A percentile compares a stretch with the other conserved stretches of the same genome.
phyloP scores from a whole-genome alignment of 202 grass and related monocot genomes.

The Schoenoplectus tabernaemontani region DNA sequence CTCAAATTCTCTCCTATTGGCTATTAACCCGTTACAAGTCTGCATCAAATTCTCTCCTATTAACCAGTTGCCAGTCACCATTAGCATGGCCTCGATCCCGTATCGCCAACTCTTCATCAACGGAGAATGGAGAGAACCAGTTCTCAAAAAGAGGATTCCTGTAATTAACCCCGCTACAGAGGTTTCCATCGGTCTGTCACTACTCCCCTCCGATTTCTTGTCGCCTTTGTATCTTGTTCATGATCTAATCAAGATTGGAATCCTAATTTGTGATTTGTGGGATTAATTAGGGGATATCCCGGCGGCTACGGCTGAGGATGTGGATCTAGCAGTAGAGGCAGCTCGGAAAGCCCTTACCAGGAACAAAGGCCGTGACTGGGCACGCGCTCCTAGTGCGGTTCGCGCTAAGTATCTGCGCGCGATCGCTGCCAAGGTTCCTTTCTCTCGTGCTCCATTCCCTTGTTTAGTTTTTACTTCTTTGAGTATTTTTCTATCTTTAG shows the following conservation, averaged over 20 bases:
- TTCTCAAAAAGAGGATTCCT: slow-evolving; percentile 64
- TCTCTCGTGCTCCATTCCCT: background rate
- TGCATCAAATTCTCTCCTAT: background rate
- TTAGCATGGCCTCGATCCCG: slow-evolving; percentile 46
- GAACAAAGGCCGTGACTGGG: slow-evolving; percentile 70
- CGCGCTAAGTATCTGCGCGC: slow-evolving; percentile 81
- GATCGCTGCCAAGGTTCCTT: slow-evolving; percentile 64
- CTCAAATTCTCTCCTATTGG: background rate
- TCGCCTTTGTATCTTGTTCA: background rate
- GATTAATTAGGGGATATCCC: slow-evolving; percentile 59
- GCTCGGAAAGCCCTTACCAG: slow-evolving; percentile 63
- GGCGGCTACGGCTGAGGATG: slow-evolving; percentile 66
- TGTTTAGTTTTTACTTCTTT: background rate
- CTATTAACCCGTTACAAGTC: background rate
- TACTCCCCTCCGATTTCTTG: background rate
- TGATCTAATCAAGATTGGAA: background rate
- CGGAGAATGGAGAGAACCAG: slow-evolving; percentile 56
- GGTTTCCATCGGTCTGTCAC: slow-evolving; percentile 41
- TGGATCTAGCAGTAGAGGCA: slow-evolving; percentile 68
- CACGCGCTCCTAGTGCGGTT: slow-evolving; percentile 49
- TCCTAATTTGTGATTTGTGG: background rate
- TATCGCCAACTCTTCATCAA: slow-evolving; percentile 59
- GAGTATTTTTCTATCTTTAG: slow-evolving; percentile 7
- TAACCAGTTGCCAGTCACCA: too few relatives aligned
- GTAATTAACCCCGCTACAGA: slow-evolving; percentile 79